Evolutionary conservation across 305 asterid species (phyloP).

Genomic region (Fraxinus latifolia): DNA sequence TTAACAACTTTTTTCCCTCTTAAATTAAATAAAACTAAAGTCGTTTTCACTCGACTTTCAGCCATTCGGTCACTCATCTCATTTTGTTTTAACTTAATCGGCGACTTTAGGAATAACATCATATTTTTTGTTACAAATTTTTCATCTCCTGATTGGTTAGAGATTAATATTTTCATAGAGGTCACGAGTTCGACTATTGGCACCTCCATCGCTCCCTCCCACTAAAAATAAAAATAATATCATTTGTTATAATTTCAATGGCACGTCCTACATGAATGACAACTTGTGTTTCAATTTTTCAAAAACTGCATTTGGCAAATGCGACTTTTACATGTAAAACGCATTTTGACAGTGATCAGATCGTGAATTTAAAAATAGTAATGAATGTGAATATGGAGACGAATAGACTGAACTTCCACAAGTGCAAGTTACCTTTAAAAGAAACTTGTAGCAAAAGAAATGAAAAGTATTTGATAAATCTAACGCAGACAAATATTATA

Average conservation of each 20-base stretch:
- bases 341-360: neutral
- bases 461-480: neutral
- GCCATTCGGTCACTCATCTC: neutral
- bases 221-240: neutral
- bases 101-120: neutral
- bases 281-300: neutral
- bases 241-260: neutral
- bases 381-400: neutral
- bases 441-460: neutral
- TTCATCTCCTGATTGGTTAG: neutral
- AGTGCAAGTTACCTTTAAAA: neutral
- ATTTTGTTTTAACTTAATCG: neutral
- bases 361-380: neutral
- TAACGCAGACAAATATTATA: neutral
- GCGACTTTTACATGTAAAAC: neutral
- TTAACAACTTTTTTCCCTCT: neutral
- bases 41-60: neutral
- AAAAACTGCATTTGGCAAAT: neutral
- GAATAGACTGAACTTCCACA: neutral
- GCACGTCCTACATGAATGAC: neutral
- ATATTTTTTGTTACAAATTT: neutral
- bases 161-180: neutral
- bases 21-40: no score
- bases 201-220: neutral
- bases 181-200: neutral